These are phyloP conservation scores for Zymoseptoria ardabiliae DNA, from an alignment of 2,329 filamentous ascomycete genomes.

Conservation along the genomic window DNA sequence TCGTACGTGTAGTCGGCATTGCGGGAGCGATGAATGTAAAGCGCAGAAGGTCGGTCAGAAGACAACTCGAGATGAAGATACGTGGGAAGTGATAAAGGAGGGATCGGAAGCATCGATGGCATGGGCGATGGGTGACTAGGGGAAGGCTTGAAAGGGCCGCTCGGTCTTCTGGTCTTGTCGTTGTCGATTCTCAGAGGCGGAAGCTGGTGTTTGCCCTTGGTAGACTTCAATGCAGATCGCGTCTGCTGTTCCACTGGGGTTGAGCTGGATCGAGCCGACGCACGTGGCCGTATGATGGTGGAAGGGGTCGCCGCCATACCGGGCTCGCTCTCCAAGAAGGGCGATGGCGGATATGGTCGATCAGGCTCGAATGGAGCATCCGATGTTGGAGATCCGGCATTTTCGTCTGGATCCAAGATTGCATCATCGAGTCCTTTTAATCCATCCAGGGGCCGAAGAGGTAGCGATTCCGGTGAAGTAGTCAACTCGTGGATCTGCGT, in stretches of 20 bases:
- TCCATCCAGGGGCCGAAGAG: conserved; percentile 12
- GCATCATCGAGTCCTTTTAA: neutral
- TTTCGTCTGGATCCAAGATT: neutral
- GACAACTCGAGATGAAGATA: conserved; percentile 60
- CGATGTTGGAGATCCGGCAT: neutral
- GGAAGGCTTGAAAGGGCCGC: conserved; percentile 25
- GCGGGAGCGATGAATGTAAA: conserved; percentile 55
- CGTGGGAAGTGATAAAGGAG: conserved; percentile 56
- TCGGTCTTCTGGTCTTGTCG: conserved; percentile 24
- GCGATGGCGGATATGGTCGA: neutral
- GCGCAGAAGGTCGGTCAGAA: conserved; percentile 51
- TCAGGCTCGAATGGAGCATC: neutral
- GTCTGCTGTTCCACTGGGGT: conserved; percentile 7
- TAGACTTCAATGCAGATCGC: conserved; percentile 9
- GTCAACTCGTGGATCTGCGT: conserved; percentile 13
- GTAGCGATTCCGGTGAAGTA: conserved; percentile 17
- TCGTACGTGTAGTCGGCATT: conserved; percentile 69
- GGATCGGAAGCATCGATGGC: conserved; percentile 50
- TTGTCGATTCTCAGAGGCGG: conserved; percentile 22
- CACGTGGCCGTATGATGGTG: neutral
- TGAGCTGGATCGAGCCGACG: conserved; percentile 6
- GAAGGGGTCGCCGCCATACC: conserved; percentile 7
- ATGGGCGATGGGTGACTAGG: conserved; percentile 36
- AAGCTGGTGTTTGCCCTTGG: conserved; percentile 12
- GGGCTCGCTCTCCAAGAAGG: conserved; percentile 1